phyloP scores from a whole-genome alignment of 2,329 filamentous ascomycete species.

The Ophiobolus disseminans region DNA sequence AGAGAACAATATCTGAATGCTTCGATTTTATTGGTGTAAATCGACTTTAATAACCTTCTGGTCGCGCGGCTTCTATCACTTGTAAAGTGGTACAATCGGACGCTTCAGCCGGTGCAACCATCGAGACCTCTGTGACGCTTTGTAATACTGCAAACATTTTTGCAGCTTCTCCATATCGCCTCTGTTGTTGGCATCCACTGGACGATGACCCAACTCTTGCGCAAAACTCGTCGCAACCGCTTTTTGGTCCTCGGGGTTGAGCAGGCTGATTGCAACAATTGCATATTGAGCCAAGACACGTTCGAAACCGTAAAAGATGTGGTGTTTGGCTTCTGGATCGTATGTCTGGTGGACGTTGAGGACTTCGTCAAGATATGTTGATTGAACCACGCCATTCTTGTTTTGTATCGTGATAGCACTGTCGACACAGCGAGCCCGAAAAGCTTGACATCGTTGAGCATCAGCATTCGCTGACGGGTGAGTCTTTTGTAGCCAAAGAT shows the following conservation, averaged over 20 bases:
- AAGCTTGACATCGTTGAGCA: neutral
- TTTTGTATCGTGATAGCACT: neutral
- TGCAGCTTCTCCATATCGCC: neutral
- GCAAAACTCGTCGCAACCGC: too few species aligned
- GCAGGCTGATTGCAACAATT: too few species aligned
- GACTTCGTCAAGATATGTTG: neutral
- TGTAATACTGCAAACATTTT: neutral
- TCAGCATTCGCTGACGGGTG: too few species aligned
- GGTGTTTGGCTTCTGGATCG: neutral
- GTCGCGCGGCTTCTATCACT: too few species aligned
- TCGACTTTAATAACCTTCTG: too few species aligned
- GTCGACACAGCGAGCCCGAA: neutral
- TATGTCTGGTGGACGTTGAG: neutral
- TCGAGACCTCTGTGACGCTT: neutral
- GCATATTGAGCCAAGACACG: too few species aligned
- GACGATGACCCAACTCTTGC: neutral
- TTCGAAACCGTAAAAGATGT: neutral
- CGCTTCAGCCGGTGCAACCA: too few species aligned
- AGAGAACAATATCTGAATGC: too few species aligned
- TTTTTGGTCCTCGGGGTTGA: too few species aligned
- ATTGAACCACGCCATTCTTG: neutral
- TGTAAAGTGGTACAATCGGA: too few species aligned
- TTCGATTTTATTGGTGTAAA: too few species aligned
- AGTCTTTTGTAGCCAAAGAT: neutral
- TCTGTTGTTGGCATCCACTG: neutral